phyloP scores from a whole-genome alignment of 148 eudicot genomes.

The Tetragonia tetragonoides region DNA sequence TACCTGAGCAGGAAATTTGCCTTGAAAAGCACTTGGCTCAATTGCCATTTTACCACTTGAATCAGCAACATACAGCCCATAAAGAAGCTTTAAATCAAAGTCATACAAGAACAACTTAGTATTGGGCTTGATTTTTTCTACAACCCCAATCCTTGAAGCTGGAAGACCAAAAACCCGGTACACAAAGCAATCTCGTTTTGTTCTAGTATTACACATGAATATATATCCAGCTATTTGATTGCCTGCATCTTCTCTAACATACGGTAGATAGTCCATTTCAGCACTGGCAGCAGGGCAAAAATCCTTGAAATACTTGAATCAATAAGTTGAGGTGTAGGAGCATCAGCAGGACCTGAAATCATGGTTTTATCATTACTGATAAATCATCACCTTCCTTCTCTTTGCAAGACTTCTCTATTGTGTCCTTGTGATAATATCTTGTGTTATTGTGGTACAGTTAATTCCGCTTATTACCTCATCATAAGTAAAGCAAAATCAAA shows the following conservation, averaged over 20 bases:
- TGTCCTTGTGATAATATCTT: background rate
- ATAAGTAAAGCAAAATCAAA: background rate
- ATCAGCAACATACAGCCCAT: slow-evolving; percentile 64
- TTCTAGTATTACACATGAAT: slow-evolving; percentile 64
- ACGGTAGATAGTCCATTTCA: background rate
- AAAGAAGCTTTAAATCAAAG: slow-evolving; percentile 59
- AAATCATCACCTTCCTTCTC: slow-evolving; percentile 17
- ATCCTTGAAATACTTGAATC: slow-evolving; percentile 9
- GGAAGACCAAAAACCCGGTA: slow-evolving; percentile 80
- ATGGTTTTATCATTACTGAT: background rate
- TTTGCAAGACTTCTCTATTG: background rate
- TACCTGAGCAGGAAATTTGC: slow-evolving; percentile 83
- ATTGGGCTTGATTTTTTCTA: slow-evolving; percentile 54
- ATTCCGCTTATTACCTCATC: background rate
- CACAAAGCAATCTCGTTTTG: slow-evolving; percentile 61
- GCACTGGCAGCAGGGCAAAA: background rate
- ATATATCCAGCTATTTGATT: slow-evolving; percentile 37
- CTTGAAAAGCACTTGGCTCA: slow-evolving; percentile 66
- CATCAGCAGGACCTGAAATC: background rate
- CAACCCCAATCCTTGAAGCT: slow-evolving; percentile 35
- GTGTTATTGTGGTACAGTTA: background rate
- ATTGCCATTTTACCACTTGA: slow-evolving; percentile 45
- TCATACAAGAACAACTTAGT: slow-evolving; percentile 67
- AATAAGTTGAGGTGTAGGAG: slow-evolving; percentile 12
- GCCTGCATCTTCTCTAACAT: slow-evolving; percentile 5